Conservation (phyloP, 306 rosid species). For the Cotoneaster glaucophyllus region DNA sequence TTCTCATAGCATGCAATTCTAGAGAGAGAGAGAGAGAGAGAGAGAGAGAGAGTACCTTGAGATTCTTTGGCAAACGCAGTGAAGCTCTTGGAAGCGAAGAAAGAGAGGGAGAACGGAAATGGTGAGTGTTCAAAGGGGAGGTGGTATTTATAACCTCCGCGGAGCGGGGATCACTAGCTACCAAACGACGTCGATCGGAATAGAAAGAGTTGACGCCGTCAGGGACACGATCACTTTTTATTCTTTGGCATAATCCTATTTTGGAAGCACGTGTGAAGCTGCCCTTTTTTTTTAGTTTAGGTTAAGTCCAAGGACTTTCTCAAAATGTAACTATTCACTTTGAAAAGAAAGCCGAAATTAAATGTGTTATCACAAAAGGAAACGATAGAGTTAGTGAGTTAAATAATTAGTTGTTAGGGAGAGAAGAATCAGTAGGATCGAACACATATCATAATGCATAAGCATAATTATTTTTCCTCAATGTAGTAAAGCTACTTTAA, state of each 20-base stretch:
- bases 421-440: too few relatives aligned
- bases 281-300: too few relatives aligned
- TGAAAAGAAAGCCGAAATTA: too few relatives aligned
- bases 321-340: too few relatives aligned
- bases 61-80: not conserved
- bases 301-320: too few relatives aligned
- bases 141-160: not conserved
- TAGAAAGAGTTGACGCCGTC: not conserved
- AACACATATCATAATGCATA: too few relatives aligned
- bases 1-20: not conserved
- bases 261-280: too few relatives aligned
- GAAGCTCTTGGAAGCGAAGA: not conserved
- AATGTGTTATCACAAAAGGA: too few relatives aligned
- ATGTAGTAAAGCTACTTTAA: too few relatives aligned
- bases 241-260: not conserved
- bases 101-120: not conserved
- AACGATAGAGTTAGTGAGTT: too few relatives aligned
- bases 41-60: constrained; percentile 3
- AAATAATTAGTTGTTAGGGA: too few relatives aligned
- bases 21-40: not conserved
- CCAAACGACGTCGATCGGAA: not conserved
- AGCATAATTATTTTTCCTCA: too few relatives aligned
- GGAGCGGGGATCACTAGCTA: not conserved
- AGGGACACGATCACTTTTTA: not conserved
- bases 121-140: not conserved